Evolutionary conservation across 768 basidiomycete species (phyloP).

Genomic region (Trametes coccinea): DNA sequence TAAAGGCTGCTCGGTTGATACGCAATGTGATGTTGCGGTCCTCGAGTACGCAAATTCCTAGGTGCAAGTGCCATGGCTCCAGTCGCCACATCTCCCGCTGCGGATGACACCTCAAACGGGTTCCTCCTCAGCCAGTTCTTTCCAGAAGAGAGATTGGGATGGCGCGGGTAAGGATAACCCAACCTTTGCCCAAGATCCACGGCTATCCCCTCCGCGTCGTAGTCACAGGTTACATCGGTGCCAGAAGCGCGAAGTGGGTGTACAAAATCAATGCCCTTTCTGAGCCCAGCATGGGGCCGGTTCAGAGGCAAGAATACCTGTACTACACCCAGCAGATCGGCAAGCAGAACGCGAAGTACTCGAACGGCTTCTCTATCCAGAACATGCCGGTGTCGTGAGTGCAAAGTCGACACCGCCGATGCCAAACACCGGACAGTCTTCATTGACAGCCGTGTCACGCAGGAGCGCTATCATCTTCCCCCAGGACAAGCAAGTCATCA

Average conservation of each 20-base stretch:
- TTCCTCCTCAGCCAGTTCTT: constrained; percentile 21
- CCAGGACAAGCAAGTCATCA: constrained; percentile 44
- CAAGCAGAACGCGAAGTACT: constrained; percentile 53
- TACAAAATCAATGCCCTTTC: constrained; percentile 51
- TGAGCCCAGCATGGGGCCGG: constrained; percentile 51
- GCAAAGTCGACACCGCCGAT: background rate
- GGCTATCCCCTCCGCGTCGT: constrained; percentile 52
- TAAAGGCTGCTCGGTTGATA: no score
- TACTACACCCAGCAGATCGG: constrained; percentile 54
- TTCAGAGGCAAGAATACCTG: constrained; percentile 54
- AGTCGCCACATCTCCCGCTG: background rate
- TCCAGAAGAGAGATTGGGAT: constrained; percentile 23
- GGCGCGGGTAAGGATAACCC: constrained; percentile 19
- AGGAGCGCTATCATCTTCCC: constrained; percentile 54
- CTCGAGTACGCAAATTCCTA: no score
- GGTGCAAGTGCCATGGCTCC: background rate
- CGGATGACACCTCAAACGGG: constrained; percentile 12
- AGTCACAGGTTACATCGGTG: constrained; percentile 55
- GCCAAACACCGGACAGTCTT: background rate
- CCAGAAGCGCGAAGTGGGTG: constrained; percentile 55
- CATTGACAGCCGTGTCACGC: background rate
- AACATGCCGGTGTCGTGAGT: constrained; percentile 60
- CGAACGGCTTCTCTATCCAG: constrained; percentile 57
- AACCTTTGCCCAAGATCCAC: constrained; percentile 51
- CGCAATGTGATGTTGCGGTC: background rate